Conservation (phyloP, 352 stramenopile genomes). For the Pythium monospermum region DNA sequence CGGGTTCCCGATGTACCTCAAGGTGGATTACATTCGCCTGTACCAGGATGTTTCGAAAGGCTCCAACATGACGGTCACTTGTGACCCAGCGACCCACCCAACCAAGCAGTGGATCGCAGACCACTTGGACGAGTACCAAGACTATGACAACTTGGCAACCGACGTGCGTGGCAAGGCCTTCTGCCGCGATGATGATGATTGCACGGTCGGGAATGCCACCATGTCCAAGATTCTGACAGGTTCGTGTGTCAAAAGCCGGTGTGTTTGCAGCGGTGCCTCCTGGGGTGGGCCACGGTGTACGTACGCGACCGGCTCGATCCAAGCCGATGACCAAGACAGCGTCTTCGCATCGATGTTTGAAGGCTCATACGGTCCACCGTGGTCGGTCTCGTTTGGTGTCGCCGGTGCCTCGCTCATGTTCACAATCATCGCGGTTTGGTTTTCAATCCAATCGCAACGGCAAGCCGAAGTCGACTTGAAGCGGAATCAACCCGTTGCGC, state of each 20-base stretch:
- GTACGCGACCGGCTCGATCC: constrained; percentile 20
- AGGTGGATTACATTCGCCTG: constrained; percentile 77
- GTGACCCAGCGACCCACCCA: constrained; percentile 55
- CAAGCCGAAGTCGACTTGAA: constrained; percentile 15
- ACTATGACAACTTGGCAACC: constrained; percentile 47
- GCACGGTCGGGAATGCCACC: constrained; percentile 31
- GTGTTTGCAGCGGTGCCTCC: constrained; percentile 37
- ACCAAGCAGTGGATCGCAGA: constrained; percentile 73
- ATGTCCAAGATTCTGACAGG: constrained; percentile 17
- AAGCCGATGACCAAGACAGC: constrained; percentile 13
- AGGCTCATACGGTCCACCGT: constrained; percentile 44
- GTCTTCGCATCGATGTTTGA: constrained; percentile 14
- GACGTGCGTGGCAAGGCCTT: constrained; percentile 63
- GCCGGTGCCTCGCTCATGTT: constrained; percentile 27
- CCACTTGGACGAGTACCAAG: constrained; percentile 71
- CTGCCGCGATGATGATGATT: constrained; percentile 53
- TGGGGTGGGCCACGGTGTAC: constrained; percentile 63
- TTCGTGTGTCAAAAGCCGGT: constrained; percentile 35
- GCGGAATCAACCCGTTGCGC: constrained; percentile 11
- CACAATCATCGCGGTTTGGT: constrained; percentile 29
- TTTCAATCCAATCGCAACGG: constrained; percentile 21
- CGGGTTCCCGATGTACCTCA: constrained; percentile 62
- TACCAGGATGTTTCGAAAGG: constrained; percentile 45
- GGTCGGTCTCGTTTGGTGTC: constrained; percentile 26
- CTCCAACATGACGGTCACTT: constrained; percentile 53